Conservation (phyloP, 345 rosid genomes). For the Isatis tinctoria region DNA sequence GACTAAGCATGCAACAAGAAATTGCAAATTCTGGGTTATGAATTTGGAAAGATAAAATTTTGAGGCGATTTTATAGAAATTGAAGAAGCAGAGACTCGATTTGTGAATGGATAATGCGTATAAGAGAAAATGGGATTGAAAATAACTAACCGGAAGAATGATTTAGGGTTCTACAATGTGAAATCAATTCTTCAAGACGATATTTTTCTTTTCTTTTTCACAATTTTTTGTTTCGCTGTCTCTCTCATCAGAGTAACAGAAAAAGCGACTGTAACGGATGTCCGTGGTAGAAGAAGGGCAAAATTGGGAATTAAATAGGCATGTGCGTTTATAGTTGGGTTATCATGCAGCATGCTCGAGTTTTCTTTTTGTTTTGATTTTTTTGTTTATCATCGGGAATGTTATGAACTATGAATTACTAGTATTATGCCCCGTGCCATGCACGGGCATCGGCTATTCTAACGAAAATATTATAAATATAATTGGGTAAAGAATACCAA, state of each 20-base stretch:
- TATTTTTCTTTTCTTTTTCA: neutral
- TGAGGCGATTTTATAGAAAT: neutral
- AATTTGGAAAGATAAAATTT: neutral
- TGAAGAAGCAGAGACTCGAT: neutral
- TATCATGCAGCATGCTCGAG: too few relatives aligned
- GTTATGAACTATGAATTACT: too few relatives aligned
- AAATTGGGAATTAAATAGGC: too few relatives aligned
- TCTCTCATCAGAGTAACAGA: neutral
- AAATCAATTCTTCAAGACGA: neutral
- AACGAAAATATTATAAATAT: too few relatives aligned
- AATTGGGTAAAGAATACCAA: too few relatives aligned
- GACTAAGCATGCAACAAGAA: neutral
- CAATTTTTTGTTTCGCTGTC: neutral
- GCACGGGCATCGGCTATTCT: too few relatives aligned
- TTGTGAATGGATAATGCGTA: neutral
- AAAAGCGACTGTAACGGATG: neutral
- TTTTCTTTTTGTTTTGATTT: too few relatives aligned
- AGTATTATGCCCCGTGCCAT: too few relatives aligned
- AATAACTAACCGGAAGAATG: slow-evolving; percentile 7
- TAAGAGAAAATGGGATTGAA: neutral
- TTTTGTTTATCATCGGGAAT: too few relatives aligned
- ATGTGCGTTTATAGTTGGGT: too few relatives aligned
- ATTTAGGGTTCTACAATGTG: slow-evolving; percentile 13
- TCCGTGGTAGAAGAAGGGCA: too few relatives aligned
- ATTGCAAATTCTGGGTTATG: neutral